phyloP scores from a whole-genome alignment of 352 stramenopile species.

The Pythium phragmitis region DNA sequence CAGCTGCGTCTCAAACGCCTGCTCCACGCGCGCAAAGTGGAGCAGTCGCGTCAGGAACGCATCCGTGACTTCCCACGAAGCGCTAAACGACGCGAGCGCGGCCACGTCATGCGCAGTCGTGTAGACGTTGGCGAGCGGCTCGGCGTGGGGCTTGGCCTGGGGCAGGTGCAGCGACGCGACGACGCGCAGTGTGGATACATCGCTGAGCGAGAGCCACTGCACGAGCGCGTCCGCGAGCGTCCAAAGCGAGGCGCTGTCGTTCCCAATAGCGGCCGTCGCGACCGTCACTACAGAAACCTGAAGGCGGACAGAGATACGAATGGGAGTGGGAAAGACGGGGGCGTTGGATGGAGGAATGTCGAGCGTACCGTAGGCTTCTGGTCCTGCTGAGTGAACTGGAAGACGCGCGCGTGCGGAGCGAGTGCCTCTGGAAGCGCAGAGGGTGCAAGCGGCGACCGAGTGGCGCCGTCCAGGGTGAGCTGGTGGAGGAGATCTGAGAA shows the following conservation, averaged over 20 bases:
- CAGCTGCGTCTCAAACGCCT: constrained; percentile 45
- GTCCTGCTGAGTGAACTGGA: neutral
- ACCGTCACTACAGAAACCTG: constrained; percentile 41
- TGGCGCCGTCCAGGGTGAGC: neutral
- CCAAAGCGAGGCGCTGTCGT: constrained; percentile 33
- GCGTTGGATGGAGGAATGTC: neutral
- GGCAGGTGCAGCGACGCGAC: constrained; percentile 57
- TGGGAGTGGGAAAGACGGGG: neutral
- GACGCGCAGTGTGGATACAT: constrained; percentile 44
- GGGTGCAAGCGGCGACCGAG: neutral
- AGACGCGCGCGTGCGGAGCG: neutral
- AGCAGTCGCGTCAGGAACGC: constrained; percentile 48
- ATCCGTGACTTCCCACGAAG: constrained; percentile 55
- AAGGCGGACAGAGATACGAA: neutral
- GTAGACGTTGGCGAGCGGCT: constrained; percentile 42
- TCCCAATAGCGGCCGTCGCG: constrained; percentile 26
- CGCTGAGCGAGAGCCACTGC: constrained; percentile 30
- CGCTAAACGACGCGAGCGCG: constrained; percentile 27
- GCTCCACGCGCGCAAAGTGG: constrained; percentile 54
- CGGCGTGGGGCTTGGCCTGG: constrained; percentile 43
- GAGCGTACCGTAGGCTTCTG: neutral
- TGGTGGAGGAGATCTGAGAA: constrained; percentile 10
- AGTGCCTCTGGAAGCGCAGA: neutral
- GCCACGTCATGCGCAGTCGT: constrained; percentile 18
- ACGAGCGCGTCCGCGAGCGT: constrained; percentile 46